These are phyloP conservation scores for Trichoderma sp. DNA, from an alignment of 2,329 filamentous ascomycete genomes.

Conservation along the genomic window DNA sequence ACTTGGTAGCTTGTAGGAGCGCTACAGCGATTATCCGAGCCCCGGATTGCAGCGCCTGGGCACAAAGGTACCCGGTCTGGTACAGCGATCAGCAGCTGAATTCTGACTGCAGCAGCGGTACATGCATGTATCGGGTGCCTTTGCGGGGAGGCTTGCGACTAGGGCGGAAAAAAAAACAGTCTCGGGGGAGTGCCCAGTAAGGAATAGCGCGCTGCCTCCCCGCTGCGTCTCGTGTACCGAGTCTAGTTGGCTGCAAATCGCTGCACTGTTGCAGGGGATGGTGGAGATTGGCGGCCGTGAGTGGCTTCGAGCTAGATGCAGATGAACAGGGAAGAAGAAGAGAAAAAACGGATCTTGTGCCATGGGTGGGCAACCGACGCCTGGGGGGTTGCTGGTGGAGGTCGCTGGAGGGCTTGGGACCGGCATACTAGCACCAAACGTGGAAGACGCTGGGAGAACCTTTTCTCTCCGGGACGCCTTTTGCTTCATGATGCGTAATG, in stretches of 20 bases:
- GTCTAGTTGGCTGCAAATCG: constrained; percentile 18
- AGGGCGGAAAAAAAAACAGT: neutral
- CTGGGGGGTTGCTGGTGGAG: neutral
- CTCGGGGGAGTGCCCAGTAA: constrained; percentile 6
- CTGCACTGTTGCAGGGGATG: constrained; percentile 14
- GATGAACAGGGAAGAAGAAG: constrained; percentile 5
- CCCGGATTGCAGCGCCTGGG: neutral
- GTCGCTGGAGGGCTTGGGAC: neutral
- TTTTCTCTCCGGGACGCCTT: neutral
- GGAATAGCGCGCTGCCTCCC: constrained; percentile 13
- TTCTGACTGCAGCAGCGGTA: neutral
- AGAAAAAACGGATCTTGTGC: neutral
- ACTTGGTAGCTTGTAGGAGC: neutral
- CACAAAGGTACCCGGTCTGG: neutral
- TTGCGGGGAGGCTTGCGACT: constrained; percentile 14
- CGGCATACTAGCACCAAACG: neutral
- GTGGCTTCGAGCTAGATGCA: constrained; percentile 4
- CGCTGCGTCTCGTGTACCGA: neutral
- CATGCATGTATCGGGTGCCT: neutral
- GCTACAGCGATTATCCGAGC: neutral
- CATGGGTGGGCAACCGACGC: neutral
- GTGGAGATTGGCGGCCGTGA: constrained; percentile 10
- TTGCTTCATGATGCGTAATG: constrained; percentile 12
- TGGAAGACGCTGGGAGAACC: neutral
- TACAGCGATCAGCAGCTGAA: neutral